Evolutionary conservation across 192 early-diverging fungal species (phyloP).

Genomic region (Podochytrium sp.): DNA sequence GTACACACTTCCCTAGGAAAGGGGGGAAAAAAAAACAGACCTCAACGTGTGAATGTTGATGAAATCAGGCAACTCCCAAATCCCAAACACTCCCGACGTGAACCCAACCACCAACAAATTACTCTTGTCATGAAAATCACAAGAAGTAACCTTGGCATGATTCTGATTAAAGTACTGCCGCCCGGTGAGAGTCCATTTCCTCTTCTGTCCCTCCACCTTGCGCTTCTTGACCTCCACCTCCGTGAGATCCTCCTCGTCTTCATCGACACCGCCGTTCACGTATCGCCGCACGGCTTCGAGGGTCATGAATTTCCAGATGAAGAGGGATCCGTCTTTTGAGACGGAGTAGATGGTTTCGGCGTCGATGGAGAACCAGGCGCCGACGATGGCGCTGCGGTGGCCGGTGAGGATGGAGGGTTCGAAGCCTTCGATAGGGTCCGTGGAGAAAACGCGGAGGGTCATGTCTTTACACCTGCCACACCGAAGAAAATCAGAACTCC

Average conservation of each 20-base stretch:
- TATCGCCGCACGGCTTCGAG: background rate
- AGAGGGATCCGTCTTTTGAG: constrained; percentile 85
- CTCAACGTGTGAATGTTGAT: constrained; percentile 92
- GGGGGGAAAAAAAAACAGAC: constrained; percentile 36
- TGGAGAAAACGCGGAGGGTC: constrained; percentile 74
- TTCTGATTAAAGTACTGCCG: constrained; percentile 81
- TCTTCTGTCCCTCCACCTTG: constrained; percentile 48
- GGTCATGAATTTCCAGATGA: constrained; percentile 69
- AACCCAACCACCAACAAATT: constrained; percentile 89
- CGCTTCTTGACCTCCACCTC: constrained; percentile 47
- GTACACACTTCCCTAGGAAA: too few species aligned
- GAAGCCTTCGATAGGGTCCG: constrained; percentile 76
- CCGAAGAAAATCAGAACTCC: too few species aligned
- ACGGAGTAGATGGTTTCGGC: constrained; percentile 80
- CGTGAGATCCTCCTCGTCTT: constrained; percentile 54
- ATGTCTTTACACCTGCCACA: constrained; percentile 81
- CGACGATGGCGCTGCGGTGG: constrained; percentile 82
- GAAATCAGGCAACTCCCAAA: constrained; percentile 97
- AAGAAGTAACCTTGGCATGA: constrained; percentile 78
- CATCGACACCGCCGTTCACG: constrained; percentile 42
- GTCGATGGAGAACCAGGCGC: constrained; percentile 79
- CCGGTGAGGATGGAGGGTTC: constrained; percentile 76
- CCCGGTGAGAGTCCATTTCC: constrained; percentile 23
- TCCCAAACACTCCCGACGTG: constrained; percentile 92
- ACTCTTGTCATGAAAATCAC: constrained; percentile 73